Evolutionary conservation across 2,329 filamentous ascomycete species (phyloP), one percentile per base, ranked within the genome.

Genomic region (Hypomyces perniciosus): DNA sequence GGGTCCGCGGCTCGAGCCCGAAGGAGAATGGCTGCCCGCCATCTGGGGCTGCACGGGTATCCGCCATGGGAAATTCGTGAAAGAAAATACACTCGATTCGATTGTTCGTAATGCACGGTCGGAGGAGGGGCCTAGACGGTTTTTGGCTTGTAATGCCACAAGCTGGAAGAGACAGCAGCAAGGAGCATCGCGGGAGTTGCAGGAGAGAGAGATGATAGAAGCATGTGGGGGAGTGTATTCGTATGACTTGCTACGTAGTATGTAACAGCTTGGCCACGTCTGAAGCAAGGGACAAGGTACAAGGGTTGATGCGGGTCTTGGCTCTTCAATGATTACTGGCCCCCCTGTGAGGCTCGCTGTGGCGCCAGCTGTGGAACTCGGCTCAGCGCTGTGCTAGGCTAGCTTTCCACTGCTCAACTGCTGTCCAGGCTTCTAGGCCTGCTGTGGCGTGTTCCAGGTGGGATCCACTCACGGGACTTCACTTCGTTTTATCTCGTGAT

Each of bases 1-100:
- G 54, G 9, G 56, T 60, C 49, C 52, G 56, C 5, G 62, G 59
- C 31, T 59, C 57, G 46, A 69, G 53, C 20, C 67, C 67, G 7
- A 13, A 30, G 26, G 41, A 41, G n/a, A 38, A 34, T 38, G 45
- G 41, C 45, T 38, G 46, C 38, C 43, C 40, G 44, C 51, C 46
- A 34, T 43, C 39, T 39, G 40, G 35, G 38, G 48, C 51, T 44
- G 45, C 45, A 43, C 51, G 51, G 10, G 38, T 33, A 29, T 48
- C 44, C 39, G 48, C 43, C 51, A 53, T 50, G 31, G 46, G 28
- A 30, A 39, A 39, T 33, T 26, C 44, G 38, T n/a, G 44, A 66
- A 65, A 4, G 55, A 38, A 35, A 27, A 13, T 50, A 13, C 34
- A n/a, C 1, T 40, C 40, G 13, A 30, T 12, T 34, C 43, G 13